phyloP scores from a whole-genome alignment of 2,329 filamentous ascomycete genomes.

The Calonectria naviculata region DNA sequence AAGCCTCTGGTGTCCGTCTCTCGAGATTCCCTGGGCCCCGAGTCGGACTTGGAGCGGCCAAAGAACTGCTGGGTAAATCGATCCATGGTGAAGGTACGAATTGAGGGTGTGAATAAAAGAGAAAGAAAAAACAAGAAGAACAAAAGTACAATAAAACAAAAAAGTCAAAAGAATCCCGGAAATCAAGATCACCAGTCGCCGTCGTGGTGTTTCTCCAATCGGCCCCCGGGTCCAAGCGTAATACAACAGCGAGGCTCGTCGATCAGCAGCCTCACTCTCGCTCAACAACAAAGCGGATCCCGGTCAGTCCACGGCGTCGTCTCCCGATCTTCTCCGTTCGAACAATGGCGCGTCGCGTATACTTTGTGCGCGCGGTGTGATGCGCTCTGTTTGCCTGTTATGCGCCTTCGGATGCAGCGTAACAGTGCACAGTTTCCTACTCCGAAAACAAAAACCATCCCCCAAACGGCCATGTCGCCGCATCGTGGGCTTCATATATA shows the following conservation, averaged over 20 bases:
- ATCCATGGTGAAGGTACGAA: conserved; percentile 29
- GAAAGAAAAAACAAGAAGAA: background rate
- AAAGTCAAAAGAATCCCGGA: background rate
- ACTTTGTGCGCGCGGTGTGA: background rate
- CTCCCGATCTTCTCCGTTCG: background rate
- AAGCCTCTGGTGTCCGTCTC: conserved; percentile 31
- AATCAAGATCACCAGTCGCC: background rate
- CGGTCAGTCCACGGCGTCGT: background rate
- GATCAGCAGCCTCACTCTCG: background rate
- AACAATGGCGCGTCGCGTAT: background rate
- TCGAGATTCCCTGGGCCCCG: conserved; percentile 14
- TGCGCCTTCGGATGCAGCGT: background rate
- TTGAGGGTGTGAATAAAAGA: background rate
- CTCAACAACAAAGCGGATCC: background rate
- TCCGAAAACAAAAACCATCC: background rate
- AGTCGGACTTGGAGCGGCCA: conserved; percentile 14
- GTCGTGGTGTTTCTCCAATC: background rate
- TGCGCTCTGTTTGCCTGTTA: background rate
- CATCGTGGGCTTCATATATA: conserved; percentile 2
- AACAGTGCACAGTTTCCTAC: conserved; percentile 10
- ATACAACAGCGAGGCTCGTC: background rate
- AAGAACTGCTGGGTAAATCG: conserved; percentile 38
- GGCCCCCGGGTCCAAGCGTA: background rate
- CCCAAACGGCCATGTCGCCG: background rate
- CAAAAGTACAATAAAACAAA: background rate